Conservation (phyloP, 202 grass and related monocot genomes). For the Sporobolus alterniflorus region DNA sequence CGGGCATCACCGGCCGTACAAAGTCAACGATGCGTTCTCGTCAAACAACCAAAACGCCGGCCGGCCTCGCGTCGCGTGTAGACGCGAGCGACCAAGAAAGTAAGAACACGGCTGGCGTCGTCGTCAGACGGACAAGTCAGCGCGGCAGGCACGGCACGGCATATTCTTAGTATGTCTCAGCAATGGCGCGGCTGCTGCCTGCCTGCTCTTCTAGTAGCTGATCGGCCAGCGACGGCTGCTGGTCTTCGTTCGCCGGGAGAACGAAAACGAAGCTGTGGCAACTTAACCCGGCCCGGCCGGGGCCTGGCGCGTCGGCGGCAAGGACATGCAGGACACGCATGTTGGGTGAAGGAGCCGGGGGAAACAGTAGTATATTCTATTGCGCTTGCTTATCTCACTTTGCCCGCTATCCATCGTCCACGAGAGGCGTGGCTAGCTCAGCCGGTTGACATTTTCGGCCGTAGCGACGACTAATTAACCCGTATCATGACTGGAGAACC, state of each 20-base stretch:
- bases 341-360: not conserved
- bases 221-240: not conserved
- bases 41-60: not conserved
- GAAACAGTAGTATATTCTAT: not conserved
- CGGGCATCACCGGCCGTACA: constrained; percentile 23
- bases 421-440: not conserved
- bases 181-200: not conserved
- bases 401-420: not conserved
- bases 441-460: constrained; percentile 39
- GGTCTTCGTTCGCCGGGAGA: not conserved
- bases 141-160: not conserved
- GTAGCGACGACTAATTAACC: not conserved
- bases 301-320: constrained; percentile 3
- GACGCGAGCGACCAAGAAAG: not conserved
- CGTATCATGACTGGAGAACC: not conserved
- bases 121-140: not conserved
- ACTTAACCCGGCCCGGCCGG: not conserved
- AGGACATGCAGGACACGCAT: constrained; percentile 6
- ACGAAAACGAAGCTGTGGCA: not conserved
- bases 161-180: no score
- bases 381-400: not conserved
- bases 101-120: not conserved
- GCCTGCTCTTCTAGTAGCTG: not conserved
- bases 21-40: constrained; percentile 18
- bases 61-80: not conserved